These are phyloP conservation scores for Yarrowia sp. DNA, from an alignment of 805 yeast species.

Conservation along the genomic window DNA sequence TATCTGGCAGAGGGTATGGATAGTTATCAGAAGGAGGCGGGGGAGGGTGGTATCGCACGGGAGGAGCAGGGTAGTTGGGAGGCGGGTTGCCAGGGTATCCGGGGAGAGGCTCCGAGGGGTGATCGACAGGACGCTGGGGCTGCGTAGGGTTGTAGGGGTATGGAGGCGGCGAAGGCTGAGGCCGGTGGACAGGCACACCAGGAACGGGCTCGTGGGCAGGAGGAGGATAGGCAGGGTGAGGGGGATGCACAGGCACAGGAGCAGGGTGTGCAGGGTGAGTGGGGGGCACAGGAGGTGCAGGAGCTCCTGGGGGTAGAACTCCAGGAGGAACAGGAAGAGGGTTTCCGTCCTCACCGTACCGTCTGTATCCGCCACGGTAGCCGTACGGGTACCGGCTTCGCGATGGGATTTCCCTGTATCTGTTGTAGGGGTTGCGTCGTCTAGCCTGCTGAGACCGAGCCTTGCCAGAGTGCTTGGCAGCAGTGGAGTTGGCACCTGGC, in stretches of 20 bases:
- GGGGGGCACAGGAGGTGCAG: not conserved
- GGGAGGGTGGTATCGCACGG: constrained; percentile 18
- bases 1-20: constrained; percentile 16
- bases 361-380: constrained; percentile 6
- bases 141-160: constrained; percentile 9
- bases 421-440: not conserved
- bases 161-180: not conserved
- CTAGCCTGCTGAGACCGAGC: constrained; percentile 1
- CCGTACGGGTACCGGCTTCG: not conserved
- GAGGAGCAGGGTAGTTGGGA: not conserved
- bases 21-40: not conserved
- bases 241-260: not conserved
- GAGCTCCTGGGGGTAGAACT: not conserved
- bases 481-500: not conserved
- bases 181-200: not conserved
- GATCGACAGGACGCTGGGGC: constrained; percentile 14
- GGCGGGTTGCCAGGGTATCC: constrained; percentile 17
- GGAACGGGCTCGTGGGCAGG: not conserved
- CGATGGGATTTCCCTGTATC: not conserved
- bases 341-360: constrained; percentile 4
- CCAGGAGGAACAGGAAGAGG: not conserved
- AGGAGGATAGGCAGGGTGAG: not conserved
- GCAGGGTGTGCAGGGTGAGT: not conserved
- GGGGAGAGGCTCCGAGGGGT: constrained; percentile 9
- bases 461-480: not conserved